Conservation (phyloP, 768 basidiomycete genomes). For the Hygrophoropsis aurantiaca region DNA sequence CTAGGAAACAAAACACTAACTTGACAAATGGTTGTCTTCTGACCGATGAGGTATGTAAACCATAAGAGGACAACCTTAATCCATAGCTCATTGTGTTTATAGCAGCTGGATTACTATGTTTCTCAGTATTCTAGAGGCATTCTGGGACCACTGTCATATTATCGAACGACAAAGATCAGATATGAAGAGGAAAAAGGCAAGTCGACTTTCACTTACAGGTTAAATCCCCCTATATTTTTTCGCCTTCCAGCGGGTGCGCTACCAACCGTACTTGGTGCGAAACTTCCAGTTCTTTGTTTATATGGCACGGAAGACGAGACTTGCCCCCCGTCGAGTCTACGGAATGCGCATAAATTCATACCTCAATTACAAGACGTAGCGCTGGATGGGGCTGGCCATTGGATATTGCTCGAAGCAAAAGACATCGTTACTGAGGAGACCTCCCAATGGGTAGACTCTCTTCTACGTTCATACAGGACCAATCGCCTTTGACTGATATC, state of each 20-base stretch:
- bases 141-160: constrained; percentile 77
- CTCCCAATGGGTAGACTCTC: constrained; percentile 42
- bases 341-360: constrained; percentile 50
- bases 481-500: no score
- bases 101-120: constrained; percentile 60
- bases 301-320: constrained; percentile 59
- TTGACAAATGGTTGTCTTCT: constrained; percentile 15
- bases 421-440: constrained; percentile 52
- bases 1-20: neutral
- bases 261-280: constrained; percentile 38
- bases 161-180: constrained; percentile 60
- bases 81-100: constrained; percentile 7
- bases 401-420: constrained; percentile 65
- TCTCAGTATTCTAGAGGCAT: constrained; percentile 49
- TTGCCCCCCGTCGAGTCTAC: constrained; percentile 40
- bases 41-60: constrained; percentile 19
- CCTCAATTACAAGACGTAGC: constrained; percentile 48
- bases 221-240: neutral
- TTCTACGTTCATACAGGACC: neutral
- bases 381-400: constrained; percentile 61
- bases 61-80: no score
- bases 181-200: constrained; percentile 63
- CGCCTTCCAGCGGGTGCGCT: constrained; percentile 39
- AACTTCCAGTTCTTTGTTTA: constrained; percentile 61
- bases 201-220: neutral